Conservation (phyloP, 768 basidiomycete species). For the Leccinum rimulosum region DNA sequence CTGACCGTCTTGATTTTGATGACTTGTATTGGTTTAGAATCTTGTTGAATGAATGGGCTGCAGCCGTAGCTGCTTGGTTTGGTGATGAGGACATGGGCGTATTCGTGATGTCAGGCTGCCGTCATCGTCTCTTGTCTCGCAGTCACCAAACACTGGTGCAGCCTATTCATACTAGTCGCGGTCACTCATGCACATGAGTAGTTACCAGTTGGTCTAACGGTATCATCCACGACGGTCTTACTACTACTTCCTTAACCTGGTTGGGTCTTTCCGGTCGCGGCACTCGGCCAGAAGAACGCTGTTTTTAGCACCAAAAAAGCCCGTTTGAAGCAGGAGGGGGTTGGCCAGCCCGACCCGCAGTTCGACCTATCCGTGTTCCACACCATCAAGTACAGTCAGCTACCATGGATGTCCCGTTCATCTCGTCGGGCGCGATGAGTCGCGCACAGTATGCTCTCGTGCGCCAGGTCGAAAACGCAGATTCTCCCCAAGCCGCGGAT, state of each 20-base stretch:
- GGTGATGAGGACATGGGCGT: conserved; percentile 25
- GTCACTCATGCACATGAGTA: conserved; percentile 2
- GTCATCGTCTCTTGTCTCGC: neutral
- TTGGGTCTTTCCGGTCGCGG: neutral
- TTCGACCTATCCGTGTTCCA: neutral
- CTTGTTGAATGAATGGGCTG: conserved; percentile 78
- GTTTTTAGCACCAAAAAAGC: conserved; percentile 4
- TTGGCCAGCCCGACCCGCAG: neutral
- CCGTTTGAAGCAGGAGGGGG: neutral
- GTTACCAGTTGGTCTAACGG: neutral
- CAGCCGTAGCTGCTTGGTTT: conserved; percentile 31
- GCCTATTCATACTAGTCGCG: neutral
- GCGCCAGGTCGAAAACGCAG: conserved; percentile 63
- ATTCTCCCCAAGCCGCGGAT: conserved; percentile 57
- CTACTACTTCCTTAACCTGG: neutral
- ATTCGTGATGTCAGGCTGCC: conserved; percentile 1
- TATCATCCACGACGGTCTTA: neutral
- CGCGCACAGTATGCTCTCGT: conserved; percentile 76
- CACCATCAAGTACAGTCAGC: neutral
- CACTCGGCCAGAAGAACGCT: conserved; percentile 18
- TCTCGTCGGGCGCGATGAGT: conserved; percentile 74
- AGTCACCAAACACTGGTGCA: neutral
- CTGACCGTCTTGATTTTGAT: conserved; percentile 60
- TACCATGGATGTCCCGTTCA: conserved; percentile 76
- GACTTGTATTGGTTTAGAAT: conserved; percentile 70